Evolutionary conservation across 2,329 filamentous ascomycete species (phyloP), one percentile per base, ranked within the genome.

Genomic region (Penicillium psychrosexuale): DNA sequence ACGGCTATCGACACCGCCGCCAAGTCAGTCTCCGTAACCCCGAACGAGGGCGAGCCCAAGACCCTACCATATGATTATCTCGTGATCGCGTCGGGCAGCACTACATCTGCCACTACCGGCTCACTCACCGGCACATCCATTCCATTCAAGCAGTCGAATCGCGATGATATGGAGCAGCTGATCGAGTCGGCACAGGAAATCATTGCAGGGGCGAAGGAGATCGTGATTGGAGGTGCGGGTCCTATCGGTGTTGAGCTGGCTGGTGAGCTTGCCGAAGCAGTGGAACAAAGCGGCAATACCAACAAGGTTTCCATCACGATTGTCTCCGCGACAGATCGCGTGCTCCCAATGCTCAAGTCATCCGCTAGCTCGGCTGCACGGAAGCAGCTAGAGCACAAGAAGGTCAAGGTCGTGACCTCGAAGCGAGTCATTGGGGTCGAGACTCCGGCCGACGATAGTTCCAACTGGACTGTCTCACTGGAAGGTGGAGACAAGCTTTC

Each of bases 71-170:
- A 81, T 65, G 77, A 83, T 60, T 78, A 80, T n/a, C 72, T 85
- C 3, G 72, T 85, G 46, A 78, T 84, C 55, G 81, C 82, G 8
- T 82, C 81, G 0, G 82, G 82, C 8, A 78, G 78, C 37, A 75
- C 65, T 12, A 80, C 81, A 1, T 67, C 73, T 9, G 72, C 77
- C 27, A 71, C 76, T 0, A 68, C 75, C 3, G 64, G 63, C 40
- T 50, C 58, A 24, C 43, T 55, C 72, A 61, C 51, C 71, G 66
- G 67, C 5, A 58, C 59, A 8, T 56, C 58, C 9, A 56, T 74
- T 6, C 73, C 73, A 15, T 75, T 80, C 48, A 79, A 78, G 24
- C 66, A 75, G 12, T 74, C 77, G 39, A 74, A 70, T 33, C 77
- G 48, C 17, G 69, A 75, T 44, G 62, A 71, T 46, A 60, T 78